These are phyloP conservation scores for Mucor piriformis DNA, from an alignment of 371 early-diverging fungal genomes.

Conservation along the genomic window DNA sequence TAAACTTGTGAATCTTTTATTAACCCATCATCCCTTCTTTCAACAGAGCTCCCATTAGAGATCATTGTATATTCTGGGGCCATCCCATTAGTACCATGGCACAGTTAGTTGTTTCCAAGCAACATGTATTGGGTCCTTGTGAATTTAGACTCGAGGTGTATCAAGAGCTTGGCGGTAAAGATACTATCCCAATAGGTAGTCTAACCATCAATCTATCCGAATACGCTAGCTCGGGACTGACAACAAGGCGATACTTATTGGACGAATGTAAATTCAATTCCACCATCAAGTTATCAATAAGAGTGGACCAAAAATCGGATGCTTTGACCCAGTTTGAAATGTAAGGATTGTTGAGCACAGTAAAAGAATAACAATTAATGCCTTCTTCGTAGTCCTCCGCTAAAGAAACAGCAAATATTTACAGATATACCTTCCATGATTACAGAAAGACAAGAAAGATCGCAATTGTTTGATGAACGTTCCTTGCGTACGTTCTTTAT, in stretches of 20 bases:
- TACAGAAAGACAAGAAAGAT: constrained; percentile 25
- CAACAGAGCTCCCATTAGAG: constrained; percentile 54
- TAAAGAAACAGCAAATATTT: constrained; percentile 44
- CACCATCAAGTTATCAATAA: constrained; percentile 46
- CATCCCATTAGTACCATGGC: constrained; percentile 36
- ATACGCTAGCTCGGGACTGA: constrained; percentile 39
- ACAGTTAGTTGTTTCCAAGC: constrained; percentile 56
- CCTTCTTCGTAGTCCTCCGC: constrained; percentile 30
- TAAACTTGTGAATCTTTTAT: not conserved
- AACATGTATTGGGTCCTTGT: constrained; percentile 59
- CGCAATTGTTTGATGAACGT: constrained; percentile 43
- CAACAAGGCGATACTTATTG: constrained; percentile 42
- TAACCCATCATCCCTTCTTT: not conserved
- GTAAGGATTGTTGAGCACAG: constrained; percentile 30
- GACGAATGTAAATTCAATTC: constrained; percentile 57
- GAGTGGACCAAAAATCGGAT: constrained; percentile 35
- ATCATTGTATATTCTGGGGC: constrained; percentile 60
- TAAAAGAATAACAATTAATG: not conserved
- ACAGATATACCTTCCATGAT: constrained; percentile 46
- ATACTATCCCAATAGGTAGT: constrained; percentile 53
- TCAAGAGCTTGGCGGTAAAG: constrained; percentile 61
- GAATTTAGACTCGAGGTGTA: constrained; percentile 60
- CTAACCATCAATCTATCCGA: constrained; percentile 49
- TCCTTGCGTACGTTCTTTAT: constrained; percentile 33
- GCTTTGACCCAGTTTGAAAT: constrained; percentile 24